These are phyloP conservation scores for Heteromeles arbutifolia DNA, from an alignment of 306 rosid genomes.

Conservation along the genomic window DNA sequence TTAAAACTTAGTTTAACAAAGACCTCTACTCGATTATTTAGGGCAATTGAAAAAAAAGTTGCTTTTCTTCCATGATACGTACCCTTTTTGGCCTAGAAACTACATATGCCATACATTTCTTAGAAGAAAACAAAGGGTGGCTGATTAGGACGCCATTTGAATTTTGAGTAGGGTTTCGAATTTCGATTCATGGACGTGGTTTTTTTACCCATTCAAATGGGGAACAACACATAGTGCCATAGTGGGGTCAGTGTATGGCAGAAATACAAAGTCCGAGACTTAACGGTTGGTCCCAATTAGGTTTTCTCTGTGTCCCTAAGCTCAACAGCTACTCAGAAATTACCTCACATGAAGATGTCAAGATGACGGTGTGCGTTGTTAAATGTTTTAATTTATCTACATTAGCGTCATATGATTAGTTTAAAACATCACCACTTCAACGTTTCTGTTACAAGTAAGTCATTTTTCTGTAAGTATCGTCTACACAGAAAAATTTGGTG, in stretches of 20 bases:
- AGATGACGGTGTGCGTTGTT: background rate
- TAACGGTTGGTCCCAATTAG: background rate
- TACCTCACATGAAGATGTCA: background rate
- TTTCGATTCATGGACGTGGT: slow-evolving; percentile 2
- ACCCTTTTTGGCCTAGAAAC: background rate
- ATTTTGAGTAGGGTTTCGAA: slow-evolving; percentile 12
- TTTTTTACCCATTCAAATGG: background rate
- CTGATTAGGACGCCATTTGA: slow-evolving; percentile 30
- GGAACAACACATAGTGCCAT: background rate
- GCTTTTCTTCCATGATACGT: background rate
- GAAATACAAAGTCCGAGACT: background rate
- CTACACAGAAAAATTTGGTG: background rate
- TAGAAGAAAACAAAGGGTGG: background rate
- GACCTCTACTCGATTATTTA: background rate
- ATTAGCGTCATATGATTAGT: too few species aligned
- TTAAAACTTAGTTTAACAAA: too few species aligned
- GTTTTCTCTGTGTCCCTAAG: background rate
- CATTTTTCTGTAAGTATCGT: background rate
- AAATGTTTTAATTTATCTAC: too few species aligned
- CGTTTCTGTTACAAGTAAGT: fast-evolving
- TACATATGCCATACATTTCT: background rate
- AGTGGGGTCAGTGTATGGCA: background rate
- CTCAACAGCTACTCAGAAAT: background rate
- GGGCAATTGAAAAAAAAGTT: background rate
- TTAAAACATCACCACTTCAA: too few species aligned